A percentile compares a stretch with the other conserved stretches of the same genome.
Conservation (phyloP, 768 basidiomycete genomes). For the Auriculariales sp. region DNA sequence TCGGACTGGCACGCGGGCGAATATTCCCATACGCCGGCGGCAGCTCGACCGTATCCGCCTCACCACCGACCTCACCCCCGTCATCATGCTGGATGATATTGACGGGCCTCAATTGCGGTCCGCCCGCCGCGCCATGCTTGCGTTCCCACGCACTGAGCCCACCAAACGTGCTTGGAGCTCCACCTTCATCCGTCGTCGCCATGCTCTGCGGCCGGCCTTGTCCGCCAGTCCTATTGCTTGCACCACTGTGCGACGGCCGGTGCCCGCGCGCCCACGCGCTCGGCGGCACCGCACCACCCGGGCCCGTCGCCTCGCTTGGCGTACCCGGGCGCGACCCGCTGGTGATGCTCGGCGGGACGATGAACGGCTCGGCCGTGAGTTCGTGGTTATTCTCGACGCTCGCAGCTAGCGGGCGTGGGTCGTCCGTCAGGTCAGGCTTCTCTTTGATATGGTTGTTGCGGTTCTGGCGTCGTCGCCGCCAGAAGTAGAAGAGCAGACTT, state of each 20-base stretch:
- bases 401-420: slow-evolving; percentile 30
- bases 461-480: slow-evolving; percentile 29
- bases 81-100: slow-evolving; percentile 81
- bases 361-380: slow-evolving; percentile 61
- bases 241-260: neutral
- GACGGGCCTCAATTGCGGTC: slow-evolving; percentile 45
- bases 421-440: slow-evolving; percentile 51
- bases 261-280: neutral
- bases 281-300: neutral
- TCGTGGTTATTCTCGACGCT: slow-evolving; percentile 22
- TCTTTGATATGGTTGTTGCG: slow-evolving; percentile 28
- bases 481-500: slow-evolving; percentile 31
- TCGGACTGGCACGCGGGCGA: neutral
- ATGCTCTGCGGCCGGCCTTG: neutral
- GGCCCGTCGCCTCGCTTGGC: neutral
- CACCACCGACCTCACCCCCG: slow-evolving; percentile 42
- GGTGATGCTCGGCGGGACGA: slow-evolving; percentile 40
- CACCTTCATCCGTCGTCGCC: slow-evolving; percentile 22
- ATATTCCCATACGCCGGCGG: slow-evolving; percentile 74
- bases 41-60: slow-evolving; percentile 64
- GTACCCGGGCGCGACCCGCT: slow-evolving; percentile 1
- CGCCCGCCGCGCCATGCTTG: slow-evolving; percentile 8
- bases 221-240: too few species aligned
- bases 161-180: slow-evolving; percentile 14
- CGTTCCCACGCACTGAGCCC: slow-evolving; percentile 9